Base-by-base conservation (phyloP, 192 early-diverging fungal species). In the Gamsiella multidivaricata region DNA sequence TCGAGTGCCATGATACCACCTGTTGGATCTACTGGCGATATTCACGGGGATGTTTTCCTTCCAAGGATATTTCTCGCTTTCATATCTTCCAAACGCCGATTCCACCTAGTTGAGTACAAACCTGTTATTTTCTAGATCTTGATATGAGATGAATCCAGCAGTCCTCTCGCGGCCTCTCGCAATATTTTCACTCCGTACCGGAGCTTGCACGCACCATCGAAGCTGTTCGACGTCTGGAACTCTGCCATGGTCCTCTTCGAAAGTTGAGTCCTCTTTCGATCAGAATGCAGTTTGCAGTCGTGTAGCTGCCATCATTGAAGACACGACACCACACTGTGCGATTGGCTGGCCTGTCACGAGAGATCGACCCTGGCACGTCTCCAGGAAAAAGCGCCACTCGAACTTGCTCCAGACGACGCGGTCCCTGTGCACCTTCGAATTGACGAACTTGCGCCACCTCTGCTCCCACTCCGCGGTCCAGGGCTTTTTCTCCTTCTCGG, bases 381-480 rank as follows among this genome's bases (percentile, higher is more conserved):
- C 52, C 2, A 0, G 3, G 46, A 67, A 57, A 22, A 49, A 67
- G 11, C 65, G 36, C 65, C 54, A 67, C 28, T 67, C 43, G 15
- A 5, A 36, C 32, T 67, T 56, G 22, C 23, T 57, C 65, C 65
- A 67, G 0, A 1, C 3, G 25, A 67, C 10, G 5, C 65, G 42
- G 1, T 39, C 51, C 6, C 25, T 20, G 28, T 31, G 20, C 3
- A 2, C 14, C 25, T 57, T 67, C 17, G 14, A 26, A 15, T 0
- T 34, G 43, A 47, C 15, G 32, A 57, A 67, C 0, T 1, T 15
- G 2, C 22, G 6, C 65, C 54, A 67, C 22, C 11, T 54, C 14
- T 50, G 45, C 23, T 46, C 31, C 65, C 53, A 67, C 7, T 67
- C 65, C 17, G 4, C 29, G 7, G 65, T 57, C 65, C 65, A 67